Evolutionary conservation across 108 stramenopile genomes (phyloP).

Genomic region (Skeletonema menzelii): DNA sequence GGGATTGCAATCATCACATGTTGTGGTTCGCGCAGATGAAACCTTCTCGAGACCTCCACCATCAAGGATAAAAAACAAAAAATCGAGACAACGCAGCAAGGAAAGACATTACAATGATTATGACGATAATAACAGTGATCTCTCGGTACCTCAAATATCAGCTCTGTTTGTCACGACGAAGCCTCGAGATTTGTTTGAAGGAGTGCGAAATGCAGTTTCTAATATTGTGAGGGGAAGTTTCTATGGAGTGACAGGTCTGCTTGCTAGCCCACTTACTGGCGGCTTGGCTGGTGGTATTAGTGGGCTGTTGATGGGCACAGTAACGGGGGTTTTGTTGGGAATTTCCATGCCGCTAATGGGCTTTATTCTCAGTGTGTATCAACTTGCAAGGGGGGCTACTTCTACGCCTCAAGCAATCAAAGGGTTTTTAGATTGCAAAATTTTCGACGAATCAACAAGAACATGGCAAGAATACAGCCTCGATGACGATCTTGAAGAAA

Average conservation of each 20-base stretch:
- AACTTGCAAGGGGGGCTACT: conserved; percentile 20
- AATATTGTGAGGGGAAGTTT: conserved; percentile 20
- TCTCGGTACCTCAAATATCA: background rate
- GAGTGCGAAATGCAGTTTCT: conserved; percentile 15
- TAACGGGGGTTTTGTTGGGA: conserved; percentile 8
- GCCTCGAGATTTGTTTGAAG: conserved; percentile 35
- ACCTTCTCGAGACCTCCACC: background rate
- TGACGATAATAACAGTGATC: background rate
- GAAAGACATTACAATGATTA: background rate
- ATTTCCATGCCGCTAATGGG: conserved; percentile 19
- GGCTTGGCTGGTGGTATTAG: conserved; percentile 8
- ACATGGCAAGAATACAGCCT: conserved; percentile 34
- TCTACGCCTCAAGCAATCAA: conserved; percentile 29
- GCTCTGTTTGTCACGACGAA: conserved; percentile 15
- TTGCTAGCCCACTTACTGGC: conserved; percentile 14
- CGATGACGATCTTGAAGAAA: conserved; percentile 28
- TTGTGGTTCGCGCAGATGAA: background rate
- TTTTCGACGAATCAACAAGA: conserved; percentile 21
- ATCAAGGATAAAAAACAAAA: background rate
- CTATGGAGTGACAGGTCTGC: conserved; percentile 28
- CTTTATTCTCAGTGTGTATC: conserved; percentile 10
- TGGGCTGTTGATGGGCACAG: conserved; percentile 6
- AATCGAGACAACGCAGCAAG: background rate
- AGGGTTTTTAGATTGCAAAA: conserved; percentile 26
- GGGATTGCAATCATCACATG: background rate